A percentile compares a stretch with the other conserved stretches of the same genome.
Evolutionary conservation across 78 protist genomes (phyloP).

Genomic region (Tieghemostelium lacteum): DNA sequence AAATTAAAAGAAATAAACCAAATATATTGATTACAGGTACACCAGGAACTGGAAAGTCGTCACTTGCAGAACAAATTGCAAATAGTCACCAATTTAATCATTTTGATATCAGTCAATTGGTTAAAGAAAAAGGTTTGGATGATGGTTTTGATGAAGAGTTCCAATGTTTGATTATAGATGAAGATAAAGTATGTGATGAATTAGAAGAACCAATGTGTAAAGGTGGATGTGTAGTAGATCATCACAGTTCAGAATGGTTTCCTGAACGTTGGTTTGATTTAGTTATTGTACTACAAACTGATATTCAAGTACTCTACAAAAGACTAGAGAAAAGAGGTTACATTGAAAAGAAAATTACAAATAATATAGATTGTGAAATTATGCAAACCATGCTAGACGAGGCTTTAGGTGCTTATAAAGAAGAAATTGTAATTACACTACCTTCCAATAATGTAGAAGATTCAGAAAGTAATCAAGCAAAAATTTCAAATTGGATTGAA

Average conservation of each 20-base stretch:
- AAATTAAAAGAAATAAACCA: constrained; percentile 27
- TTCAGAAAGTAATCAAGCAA: constrained; percentile 38
- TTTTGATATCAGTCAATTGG: constrained; percentile 84
- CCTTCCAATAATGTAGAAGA: constrained; percentile 51
- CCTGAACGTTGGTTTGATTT: constrained; percentile 96
- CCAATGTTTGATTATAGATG: constrained; percentile 86
- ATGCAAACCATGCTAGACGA: constrained; percentile 91
- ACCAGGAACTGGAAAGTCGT: constrained; percentile 86
- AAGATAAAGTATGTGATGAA: constrained; percentile 89
- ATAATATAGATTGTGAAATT: constrained; percentile 94
- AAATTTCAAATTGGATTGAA: constrained; percentile 54
- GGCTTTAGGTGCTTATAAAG: constrained; percentile 85
- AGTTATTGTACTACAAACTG: constrained; percentile 91
- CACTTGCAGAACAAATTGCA: constrained; percentile 38
- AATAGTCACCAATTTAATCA: constrained; percentile 33
- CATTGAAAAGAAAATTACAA: constrained; percentile 78
- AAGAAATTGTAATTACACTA: constrained; percentile 39
- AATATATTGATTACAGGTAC: constrained; percentile 82
- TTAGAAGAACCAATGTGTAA: constrained; percentile 45
- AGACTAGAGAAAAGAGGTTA: constrained; percentile 87
- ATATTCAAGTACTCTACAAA: constrained; percentile 75
- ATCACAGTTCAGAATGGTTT: constrained; percentile 91
- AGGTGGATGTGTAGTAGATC: constrained; percentile 92
- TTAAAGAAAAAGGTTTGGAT: constrained; percentile 81
- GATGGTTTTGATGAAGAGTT: constrained; percentile 91